Evolutionary conservation across 495 filamentous ascomycete genomes (phyloP), one percentile per base, ranked within the genome.

Genomic region (Hypoxylon lienhwacheense): DNA sequence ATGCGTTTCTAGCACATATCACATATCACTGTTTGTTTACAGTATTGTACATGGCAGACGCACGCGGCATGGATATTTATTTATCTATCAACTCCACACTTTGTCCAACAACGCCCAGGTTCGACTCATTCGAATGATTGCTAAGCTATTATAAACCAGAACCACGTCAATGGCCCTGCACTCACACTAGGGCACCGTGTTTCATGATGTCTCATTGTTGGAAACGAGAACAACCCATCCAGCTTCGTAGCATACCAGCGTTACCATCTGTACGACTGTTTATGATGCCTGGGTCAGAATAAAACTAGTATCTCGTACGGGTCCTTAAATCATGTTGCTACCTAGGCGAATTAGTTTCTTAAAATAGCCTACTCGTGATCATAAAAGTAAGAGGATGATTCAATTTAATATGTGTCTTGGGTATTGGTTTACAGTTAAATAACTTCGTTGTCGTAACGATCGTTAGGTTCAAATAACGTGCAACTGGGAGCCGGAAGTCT

Each of bases 141-240:
- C 45, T 40, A 41, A 43, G 51, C 49, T 47, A 17, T 37, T 51
- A 53, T 22, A 33, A 49, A 44, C 26, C 36, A 29, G 7, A 31
- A 39, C 15, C 12, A 15, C 36, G 37, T 52, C 42, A 53, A 39
- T 46, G 20, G 41, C 35, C 35, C 42, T 47, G 21, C 10, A 51
- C n/a, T n/a, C n/a, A n/a, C 32, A 17, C 40, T 41, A 11, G 31
- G 34, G 16, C 40, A 35, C 22, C 4, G 28, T 43, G 31, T 44
- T 7, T 59, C 39, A 32, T 11, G 29, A 8, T 12, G 28, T 40
- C n/a, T 19, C 25, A 32, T 11, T 1, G 8, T 22, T 26, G 15
- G 44, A 39, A 22, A 26, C 31, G 15, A 26, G 21, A 19, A 33
- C 32, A 45, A 39, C 24, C 24, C 29, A 26, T 20, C 10, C 14